phyloP scores from a whole-genome alignment of 2,329 filamentous ascomycete species.

The Furcasterigmium furcatum region DNA sequence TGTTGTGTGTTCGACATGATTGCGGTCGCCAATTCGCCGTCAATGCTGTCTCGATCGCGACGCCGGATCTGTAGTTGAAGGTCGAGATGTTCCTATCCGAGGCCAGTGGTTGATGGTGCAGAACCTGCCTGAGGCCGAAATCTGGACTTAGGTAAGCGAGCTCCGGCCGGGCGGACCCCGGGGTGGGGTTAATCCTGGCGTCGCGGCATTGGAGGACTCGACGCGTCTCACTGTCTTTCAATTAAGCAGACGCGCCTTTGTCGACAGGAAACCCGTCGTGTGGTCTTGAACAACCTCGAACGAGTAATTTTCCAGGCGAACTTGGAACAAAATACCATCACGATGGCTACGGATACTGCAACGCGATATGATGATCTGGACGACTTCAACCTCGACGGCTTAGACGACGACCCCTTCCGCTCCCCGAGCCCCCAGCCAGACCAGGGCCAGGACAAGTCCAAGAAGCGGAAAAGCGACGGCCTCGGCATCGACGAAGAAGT shows the following conservation, averaged over 20 bases:
- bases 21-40: slow-evolving; percentile 7
- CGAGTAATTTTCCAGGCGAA: no score
- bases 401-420: slow-evolving; percentile 43
- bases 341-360: slow-evolving; percentile 6
- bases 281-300: no score
- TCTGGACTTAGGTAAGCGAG: neutral
- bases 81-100: slow-evolving; percentile 1
- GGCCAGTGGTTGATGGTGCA: slow-evolving; percentile 1
- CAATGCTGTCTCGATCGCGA: slow-evolving; percentile 2
- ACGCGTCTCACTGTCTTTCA: slow-evolving; percentile 1
- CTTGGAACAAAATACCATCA: neutral
- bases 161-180: neutral
- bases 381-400: slow-evolving; percentile 67
- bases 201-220: neutral
- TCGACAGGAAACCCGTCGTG: no score
- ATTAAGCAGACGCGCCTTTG: slow-evolving; percentile 2
- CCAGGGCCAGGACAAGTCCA: slow-evolving; percentile 26
- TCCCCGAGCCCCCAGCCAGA: slow-evolving; percentile 37
- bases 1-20: slow-evolving; percentile 20
- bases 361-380: slow-evolving; percentile 66
- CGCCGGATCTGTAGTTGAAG: neutral
- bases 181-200: no score
- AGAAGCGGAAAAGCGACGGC: slow-evolving; percentile 48
- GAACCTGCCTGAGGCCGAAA: slow-evolving; percentile 1
- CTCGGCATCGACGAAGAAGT: slow-evolving; percentile 87